Percentiles rank a stretch among this genome's conserved stretches.
These are phyloP conservation scores for Dendryphion nanum DNA, from an alignment of 2,329 filamentous ascomycete genomes.

Conservation along the genomic window DNA sequence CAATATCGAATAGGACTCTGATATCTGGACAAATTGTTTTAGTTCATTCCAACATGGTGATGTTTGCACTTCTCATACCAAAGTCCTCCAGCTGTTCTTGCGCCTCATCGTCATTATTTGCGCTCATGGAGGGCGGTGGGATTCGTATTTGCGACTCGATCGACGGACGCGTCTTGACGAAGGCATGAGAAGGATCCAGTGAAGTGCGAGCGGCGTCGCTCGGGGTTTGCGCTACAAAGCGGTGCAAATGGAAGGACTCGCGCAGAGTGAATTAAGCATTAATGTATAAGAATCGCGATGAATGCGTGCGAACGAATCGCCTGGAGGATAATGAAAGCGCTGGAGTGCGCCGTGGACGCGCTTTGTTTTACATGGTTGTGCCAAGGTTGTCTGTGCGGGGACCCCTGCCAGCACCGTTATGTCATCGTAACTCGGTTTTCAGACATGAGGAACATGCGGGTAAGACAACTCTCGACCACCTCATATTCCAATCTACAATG, in stretches of 20 bases:
- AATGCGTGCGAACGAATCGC: slow-evolving; percentile 1
- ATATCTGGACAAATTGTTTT: slow-evolving; percentile 59
- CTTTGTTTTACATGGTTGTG: slow-evolving; percentile 29
- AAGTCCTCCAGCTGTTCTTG: slow-evolving; percentile 42
- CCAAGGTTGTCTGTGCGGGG: slow-evolving; percentile 10
- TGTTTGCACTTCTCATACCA: slow-evolving; percentile 25
- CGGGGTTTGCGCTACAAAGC: too few species aligned
- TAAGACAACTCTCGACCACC: too few species aligned
- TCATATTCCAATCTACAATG: slow-evolving; percentile 16
- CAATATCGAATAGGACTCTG: slow-evolving; percentile 72
- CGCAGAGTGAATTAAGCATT: slow-evolving; percentile 22
- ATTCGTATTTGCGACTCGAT: slow-evolving; percentile 41
- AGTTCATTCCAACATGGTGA: slow-evolving; percentile 6
- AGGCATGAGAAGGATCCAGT: slow-evolving; percentile 36
- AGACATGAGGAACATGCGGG: too few species aligned
- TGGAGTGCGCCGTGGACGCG: slow-evolving; percentile 17
- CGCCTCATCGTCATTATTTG: slow-evolving; percentile 34
- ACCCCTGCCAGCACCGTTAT: slow-evolving; percentile 5
- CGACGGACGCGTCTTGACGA: slow-evolving; percentile 39
- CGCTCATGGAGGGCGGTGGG: slow-evolving; percentile 41
- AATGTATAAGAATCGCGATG: slow-evolving; percentile 12
- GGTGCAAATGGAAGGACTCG: slow-evolving; percentile 5
- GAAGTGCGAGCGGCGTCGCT: too few species aligned
- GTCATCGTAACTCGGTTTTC: slow-evolving; percentile 12
- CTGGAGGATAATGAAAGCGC: slow-evolving; percentile 7